Base-by-base conservation (phyloP, 2,329 filamentous ascomycete genomes). In the Fusarium xyrophilum region DNA sequence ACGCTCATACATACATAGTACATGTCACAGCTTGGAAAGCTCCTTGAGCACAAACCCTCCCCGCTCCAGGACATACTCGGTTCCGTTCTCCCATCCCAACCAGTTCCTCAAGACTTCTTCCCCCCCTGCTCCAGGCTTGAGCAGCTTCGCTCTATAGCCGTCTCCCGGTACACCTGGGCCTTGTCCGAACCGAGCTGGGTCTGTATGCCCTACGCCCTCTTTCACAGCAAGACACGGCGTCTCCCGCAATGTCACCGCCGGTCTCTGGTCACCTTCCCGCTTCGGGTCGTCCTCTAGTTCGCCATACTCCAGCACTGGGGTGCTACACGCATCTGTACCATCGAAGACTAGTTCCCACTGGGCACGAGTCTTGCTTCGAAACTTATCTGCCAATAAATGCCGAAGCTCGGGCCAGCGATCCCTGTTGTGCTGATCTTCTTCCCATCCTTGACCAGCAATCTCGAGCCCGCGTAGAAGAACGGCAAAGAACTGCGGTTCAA, bases 301-400 rank as follows among this genome's bases (percentile, higher is more conserved):
- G 0, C 71, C 74, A 69, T 93, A 92, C 35, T 89, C 89, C 42
- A 97, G 81, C 2, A 98, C 92, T 0, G 95, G 95, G n/a, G 92
- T 93, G 67, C 91, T 93, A 78, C 95, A 98, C 2, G 95, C 95
- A 80, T 98, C 95, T 0, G 92, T 96, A 14, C 91, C 92, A 76
- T 97, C 92, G 76, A 97, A 98, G 9, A 97, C 82, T 6, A 64
- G 76, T 79, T 97, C 95, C 95, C 95, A 98, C 76, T 97, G 90
- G 1, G 79, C 76, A 35, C 94, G 85, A 7, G 90, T 91, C 80
- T 89, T 93, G 44, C 81, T 78, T 76, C 84, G 87, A 78, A 98
- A 97, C 1, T 81, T 82, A 6, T 76, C 76, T 5, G 84, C 84
- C 69, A 97, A 90, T 5, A 88, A 76, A 2, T 79, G 74, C 52